These are phyloP conservation scores for Komagataella pseudopastoris DNA, from an alignment of 805 yeast species.

Conservation along the genomic window DNA sequence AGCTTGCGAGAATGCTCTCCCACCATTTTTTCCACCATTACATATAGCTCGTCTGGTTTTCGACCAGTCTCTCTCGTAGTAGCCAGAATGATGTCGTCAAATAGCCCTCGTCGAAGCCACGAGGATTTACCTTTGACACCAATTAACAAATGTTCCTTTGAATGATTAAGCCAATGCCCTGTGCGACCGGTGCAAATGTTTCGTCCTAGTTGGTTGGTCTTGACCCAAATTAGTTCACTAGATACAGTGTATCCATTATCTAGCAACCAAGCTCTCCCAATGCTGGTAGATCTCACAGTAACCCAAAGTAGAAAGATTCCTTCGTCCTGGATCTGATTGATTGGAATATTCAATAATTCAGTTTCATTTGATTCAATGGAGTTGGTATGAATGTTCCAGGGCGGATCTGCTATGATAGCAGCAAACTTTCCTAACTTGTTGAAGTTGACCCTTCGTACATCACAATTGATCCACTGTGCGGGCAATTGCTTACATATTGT, in stretches of 20 bases:
- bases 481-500: conserved; percentile 17
- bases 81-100: conserved; percentile 68
- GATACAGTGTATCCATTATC: conserved; percentile 75
- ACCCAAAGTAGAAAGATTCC: conserved; percentile 87
- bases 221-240: conserved; percentile 85
- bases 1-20: conserved; percentile 68
- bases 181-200: conserved; percentile 94
- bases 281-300: conserved; percentile 85
- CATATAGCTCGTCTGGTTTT: conserved; percentile 86
- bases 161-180: conserved; percentile 94
- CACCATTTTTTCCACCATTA: conserved; percentile 71
- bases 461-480: conserved; percentile 83
- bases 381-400: conserved; percentile 94
- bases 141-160: conserved; percentile 80
- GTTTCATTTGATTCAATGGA: conserved; percentile 44
- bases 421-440: conserved; percentile 64
- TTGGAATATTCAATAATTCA: conserved; percentile 54
- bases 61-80: conserved; percentile 80
- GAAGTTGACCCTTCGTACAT: conserved; percentile 64
- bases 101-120: conserved; percentile 58
- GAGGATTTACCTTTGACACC: conserved; percentile 72
- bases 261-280: conserved; percentile 63
- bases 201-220: conserved; percentile 74
- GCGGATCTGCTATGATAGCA: conserved; percentile 83
- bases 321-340: conserved; percentile 63